phyloP scores from a whole-genome alignment of 306 rosid genomes.

The Casuarina equisetifolia region DNA sequence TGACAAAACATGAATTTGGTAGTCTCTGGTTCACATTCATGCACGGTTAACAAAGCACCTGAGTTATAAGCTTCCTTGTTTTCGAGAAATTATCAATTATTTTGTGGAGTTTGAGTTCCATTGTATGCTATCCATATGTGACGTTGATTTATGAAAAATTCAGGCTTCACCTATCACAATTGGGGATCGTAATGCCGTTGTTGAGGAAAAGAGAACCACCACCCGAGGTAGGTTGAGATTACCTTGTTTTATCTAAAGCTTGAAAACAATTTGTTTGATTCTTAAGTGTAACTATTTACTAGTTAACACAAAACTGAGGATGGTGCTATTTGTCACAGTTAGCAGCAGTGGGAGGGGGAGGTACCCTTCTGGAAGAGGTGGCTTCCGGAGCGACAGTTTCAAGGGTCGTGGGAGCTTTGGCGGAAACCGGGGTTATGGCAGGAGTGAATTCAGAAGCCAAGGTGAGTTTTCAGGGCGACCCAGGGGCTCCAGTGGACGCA shows the following conservation, averaged over 20 bases:
- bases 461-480: constrained; percentile 76
- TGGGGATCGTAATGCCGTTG: constrained; percentile 72
- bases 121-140: neutral
- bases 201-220: constrained; percentile 92
- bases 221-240: constrained; percentile 67
- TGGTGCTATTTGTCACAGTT: constrained; percentile 43
- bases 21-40: neutral
- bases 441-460: constrained; percentile 82
- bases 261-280: neutral
- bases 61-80: neutral
- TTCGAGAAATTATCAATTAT: neutral
- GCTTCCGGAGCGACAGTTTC: constrained; percentile 67
- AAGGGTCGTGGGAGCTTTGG: constrained; percentile 74
- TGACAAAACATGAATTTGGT: neutral
- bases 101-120: neutral
- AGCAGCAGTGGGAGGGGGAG: constrained; percentile 84
- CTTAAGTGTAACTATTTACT: neutral
- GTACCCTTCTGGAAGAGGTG: constrained; percentile 76
- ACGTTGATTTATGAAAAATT: constrained; percentile 24
- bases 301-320: constrained; percentile 23
- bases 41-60: neutral
- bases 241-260: neutral
- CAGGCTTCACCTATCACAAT: constrained; percentile 78
- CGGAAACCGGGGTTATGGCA: constrained; percentile 72
- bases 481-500: constrained; percentile 50